Conservation (phyloP, 2,329 filamentous ascomycete species). For the Delphinella strobiligena region DNA sequence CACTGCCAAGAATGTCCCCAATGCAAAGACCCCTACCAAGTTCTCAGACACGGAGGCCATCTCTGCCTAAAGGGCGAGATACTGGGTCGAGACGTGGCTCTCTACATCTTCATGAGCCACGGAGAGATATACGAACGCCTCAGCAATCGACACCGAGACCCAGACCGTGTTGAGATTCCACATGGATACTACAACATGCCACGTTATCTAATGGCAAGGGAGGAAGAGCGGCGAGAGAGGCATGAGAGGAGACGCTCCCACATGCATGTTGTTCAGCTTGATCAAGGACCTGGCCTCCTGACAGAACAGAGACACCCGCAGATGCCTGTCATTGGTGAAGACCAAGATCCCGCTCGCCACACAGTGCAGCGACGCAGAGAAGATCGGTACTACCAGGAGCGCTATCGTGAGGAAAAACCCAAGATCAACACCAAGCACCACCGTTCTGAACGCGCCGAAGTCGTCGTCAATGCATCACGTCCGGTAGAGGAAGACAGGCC, state of each 20-base stretch:
- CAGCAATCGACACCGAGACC: slow-evolving; percentile 19
- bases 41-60: slow-evolving; percentile 25
- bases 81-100: slow-evolving; percentile 33
- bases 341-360: no score
- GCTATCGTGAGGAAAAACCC: neutral
- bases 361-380: neutral
- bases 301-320: no score
- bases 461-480: slow-evolving; percentile 1
- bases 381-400: neutral
- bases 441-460: slow-evolving; percentile 1
- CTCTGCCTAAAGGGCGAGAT: slow-evolving; percentile 32
- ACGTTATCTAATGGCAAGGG: slow-evolving; percentile 4
- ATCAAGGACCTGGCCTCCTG: neutral
- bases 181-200: slow-evolving; percentile 23
- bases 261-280: neutral
- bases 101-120: slow-evolving; percentile 29
- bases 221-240: neutral
- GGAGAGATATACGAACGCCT: slow-evolving; percentile 16
- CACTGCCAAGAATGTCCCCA: slow-evolving; percentile 33
- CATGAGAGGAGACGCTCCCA: neutral
- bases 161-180: slow-evolving; percentile 33
- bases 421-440: neutral
- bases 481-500: neutral
- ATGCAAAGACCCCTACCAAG: slow-evolving; percentile 33
- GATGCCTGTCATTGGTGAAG: no score